These are phyloP conservation scores for Schwanniomyces yamadae DNA, from an alignment of 805 yeast species.

Conservation along the genomic window DNA sequence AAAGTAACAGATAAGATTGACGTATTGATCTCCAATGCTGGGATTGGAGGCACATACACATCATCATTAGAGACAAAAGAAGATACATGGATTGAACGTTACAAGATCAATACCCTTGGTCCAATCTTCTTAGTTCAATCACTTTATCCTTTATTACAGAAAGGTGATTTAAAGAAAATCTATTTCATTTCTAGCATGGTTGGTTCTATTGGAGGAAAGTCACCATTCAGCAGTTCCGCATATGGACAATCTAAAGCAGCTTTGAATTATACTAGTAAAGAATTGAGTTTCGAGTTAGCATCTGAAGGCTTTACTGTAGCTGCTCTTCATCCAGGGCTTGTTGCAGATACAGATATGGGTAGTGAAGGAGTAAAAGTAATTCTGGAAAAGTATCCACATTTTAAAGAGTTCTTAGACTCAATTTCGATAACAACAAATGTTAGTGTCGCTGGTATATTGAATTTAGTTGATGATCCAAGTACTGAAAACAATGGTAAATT, in stretches of 20 bases:
- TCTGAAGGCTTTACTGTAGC: conserved; percentile 25
- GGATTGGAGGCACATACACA: conserved; percentile 10
- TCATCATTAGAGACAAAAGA: conserved; percentile 15
- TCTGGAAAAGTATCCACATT: neutral
- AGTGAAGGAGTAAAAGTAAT: conserved; percentile 1
- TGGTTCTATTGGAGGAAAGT: conserved; percentile 25
- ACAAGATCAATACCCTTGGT: conserved; percentile 26
- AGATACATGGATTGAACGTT: conserved; percentile 16
- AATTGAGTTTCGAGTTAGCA: conserved; percentile 22
- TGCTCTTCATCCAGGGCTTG: conserved; percentile 40
- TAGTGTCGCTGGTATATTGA: conserved; percentile 9
- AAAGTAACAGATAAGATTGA: conserved; percentile 21
- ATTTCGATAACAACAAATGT: conserved; percentile 9
- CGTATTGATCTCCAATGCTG: conserved; percentile 36
- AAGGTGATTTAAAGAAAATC: conserved; percentile 22
- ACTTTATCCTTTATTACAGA: conserved; percentile 23
- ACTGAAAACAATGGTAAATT: conserved; percentile 12
- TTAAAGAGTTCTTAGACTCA: conserved; percentile 1
- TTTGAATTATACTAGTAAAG: conserved; percentile 25
- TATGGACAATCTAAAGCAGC: conserved; percentile 40
- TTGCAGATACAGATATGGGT: conserved; percentile 36
- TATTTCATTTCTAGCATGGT: conserved; percentile 25
- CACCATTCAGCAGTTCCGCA: conserved; percentile 15
- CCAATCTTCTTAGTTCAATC: conserved; percentile 28
- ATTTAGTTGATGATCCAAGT: conserved; percentile 7